Conservation (phyloP, 2,329 filamentous ascomycete species). For the Incumbomyces delicatus region DNA sequence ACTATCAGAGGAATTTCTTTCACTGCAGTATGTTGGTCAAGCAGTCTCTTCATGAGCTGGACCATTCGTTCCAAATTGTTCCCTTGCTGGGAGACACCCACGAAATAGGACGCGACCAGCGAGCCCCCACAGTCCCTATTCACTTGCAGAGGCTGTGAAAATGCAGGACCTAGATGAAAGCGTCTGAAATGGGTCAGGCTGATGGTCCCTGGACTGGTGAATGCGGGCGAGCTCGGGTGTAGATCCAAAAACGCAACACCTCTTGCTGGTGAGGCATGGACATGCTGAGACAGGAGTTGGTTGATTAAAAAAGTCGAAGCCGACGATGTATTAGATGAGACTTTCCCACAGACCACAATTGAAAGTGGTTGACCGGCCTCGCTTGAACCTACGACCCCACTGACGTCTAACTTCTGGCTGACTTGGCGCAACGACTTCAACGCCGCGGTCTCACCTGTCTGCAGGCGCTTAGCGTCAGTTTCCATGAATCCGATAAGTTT, state of each 20-base stretch:
- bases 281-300: neutral
- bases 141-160: neutral
- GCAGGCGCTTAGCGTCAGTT: neutral
- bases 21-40: neutral
- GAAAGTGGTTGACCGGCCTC: neutral
- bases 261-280: neutral
- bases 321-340: neutral
- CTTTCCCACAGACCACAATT: constrained; percentile 1
- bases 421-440: neutral
- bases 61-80: neutral
- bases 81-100: neutral
- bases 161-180: neutral
- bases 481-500: neutral
- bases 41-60: neutral
- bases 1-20: neutral
- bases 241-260: constrained; percentile 2
- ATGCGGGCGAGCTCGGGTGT: neutral
- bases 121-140: neutral
- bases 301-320: neutral
- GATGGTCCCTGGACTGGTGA: neutral
- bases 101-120: neutral
- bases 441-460: neutral
- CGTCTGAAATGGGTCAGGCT: neutral
- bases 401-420: neutral
- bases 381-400: neutral